Conservation (phyloP, 805 yeast species). For the Grigorovia transvaalensis region DNA sequence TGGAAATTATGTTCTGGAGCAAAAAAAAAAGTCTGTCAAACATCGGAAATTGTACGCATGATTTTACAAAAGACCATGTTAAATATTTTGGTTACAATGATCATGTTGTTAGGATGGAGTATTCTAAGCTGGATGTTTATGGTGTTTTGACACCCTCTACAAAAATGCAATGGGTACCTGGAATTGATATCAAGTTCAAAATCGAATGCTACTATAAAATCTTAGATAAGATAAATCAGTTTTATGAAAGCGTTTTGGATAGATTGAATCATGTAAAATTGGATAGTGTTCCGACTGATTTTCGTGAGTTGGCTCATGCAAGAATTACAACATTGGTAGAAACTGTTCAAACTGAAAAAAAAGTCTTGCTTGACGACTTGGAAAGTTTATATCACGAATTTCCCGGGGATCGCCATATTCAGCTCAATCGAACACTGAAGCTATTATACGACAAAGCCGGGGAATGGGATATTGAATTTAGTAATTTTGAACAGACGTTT, state of each 20-base stretch:
- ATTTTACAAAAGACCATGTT: conserved; percentile 69
- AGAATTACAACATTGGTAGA: conserved; percentile 48
- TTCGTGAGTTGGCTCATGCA: conserved; percentile 55
- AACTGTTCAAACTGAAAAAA: conserved; percentile 42
- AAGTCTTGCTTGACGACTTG: conserved; percentile 35
- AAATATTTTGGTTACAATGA: conserved; percentile 78
- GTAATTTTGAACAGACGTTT: conserved; percentile 64
- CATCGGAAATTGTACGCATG: conserved; percentile 63
- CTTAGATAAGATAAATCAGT: conserved; percentile 40
- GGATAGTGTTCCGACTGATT: conserved; percentile 62
- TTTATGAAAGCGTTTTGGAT: conserved; percentile 63
- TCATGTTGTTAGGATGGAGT: conserved; percentile 68
- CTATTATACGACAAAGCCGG: conserved; percentile 73
- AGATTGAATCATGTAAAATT: conserved; percentile 67
- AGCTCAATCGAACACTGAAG: conserved; percentile 59
- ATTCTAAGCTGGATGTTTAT: conserved; percentile 61
- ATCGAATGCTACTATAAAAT: conserved; percentile 49
- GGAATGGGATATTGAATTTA: conserved; percentile 77
- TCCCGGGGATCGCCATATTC: conserved; percentile 53
- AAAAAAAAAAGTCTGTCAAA: conserved; percentile 43
- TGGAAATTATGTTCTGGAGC: conserved; percentile 79
- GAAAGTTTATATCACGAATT: conserved; percentile 45
- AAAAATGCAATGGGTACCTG: conserved; percentile 60
- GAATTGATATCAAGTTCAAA: conserved; percentile 58
- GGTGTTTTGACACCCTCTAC: conserved; percentile 72